These are phyloP conservation scores for Ceratocystis huliohia DNA, from an alignment of 2,329 filamentous ascomycete genomes.

Conservation along the genomic window DNA sequence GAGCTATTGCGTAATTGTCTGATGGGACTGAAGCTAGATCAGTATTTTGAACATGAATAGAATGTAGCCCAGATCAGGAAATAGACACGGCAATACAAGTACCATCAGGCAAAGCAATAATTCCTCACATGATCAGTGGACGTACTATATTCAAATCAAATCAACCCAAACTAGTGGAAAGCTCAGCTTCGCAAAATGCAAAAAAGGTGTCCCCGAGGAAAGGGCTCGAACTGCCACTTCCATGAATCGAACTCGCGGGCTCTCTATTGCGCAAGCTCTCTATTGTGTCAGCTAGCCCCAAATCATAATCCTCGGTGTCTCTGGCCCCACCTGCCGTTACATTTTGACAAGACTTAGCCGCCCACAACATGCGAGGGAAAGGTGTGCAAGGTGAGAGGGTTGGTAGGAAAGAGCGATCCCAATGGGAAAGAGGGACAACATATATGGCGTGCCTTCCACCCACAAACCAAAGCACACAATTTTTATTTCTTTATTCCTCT, in stretches of 20 bases:
- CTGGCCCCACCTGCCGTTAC: neutral
- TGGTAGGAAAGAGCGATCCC: neutral
- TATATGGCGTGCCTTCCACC: slow-evolving; percentile 1
- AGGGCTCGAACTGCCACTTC: neutral
- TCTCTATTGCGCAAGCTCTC: too few relatives aligned
- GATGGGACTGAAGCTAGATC: too few relatives aligned
- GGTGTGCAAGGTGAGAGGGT: neutral
- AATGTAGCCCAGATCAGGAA: too few relatives aligned
- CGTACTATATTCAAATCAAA: too few relatives aligned
- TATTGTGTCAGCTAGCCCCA: too few relatives aligned
- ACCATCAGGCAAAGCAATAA: too few relatives aligned
- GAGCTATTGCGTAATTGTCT: too few relatives aligned
- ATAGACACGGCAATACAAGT: too few relatives aligned
- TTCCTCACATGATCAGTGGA: too few relatives aligned
- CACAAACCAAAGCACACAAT: neutral
- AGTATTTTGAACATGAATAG: too few relatives aligned
- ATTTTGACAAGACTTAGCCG: slow-evolving; percentile 7
- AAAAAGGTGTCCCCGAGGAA: neutral
- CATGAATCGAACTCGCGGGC: too few relatives aligned
- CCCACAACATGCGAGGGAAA: neutral
- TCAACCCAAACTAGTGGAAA: too few relatives aligned
- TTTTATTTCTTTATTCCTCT: neutral
- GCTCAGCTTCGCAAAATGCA: neutral
- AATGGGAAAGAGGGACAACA: slow-evolving; percentile 5
- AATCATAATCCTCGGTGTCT: neutral